Conservation (phyloP, 2,329 filamentous ascomycete species). For the Diaporthe longicolla region DNA sequence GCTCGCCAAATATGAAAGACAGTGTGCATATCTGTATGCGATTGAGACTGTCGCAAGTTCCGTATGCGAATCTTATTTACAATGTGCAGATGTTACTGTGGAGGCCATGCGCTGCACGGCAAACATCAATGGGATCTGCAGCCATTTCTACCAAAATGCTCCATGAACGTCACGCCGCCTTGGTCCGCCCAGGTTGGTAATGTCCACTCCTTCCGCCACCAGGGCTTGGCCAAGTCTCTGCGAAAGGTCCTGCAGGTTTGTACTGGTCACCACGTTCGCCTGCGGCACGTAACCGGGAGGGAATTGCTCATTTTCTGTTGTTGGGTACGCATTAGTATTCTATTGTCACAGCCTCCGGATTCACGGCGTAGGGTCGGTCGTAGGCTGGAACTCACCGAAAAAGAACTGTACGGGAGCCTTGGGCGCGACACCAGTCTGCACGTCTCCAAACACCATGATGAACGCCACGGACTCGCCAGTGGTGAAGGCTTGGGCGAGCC, state of each 20-base stretch:
- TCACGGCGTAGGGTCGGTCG: not conserved
- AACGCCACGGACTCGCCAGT: conserved; percentile 64
- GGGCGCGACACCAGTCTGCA: conserved; percentile 54
- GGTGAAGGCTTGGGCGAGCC: conserved; percentile 60
- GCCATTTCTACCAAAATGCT: not conserved
- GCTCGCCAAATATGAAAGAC: not conserved
- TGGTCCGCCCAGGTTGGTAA: conserved; percentile 13
- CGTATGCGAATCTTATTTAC: too few relatives aligned
- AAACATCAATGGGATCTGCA: too few relatives aligned
- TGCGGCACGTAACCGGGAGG: conserved; percentile 31
- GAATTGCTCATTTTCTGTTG: conserved; percentile 39
- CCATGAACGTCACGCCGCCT: conserved; percentile 18
- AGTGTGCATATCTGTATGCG: not conserved
- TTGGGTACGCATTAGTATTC: not conserved
- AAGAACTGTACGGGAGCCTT: conserved; percentile 58
- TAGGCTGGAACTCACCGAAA: conserved; percentile 53
- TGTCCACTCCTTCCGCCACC: conserved; percentile 28
- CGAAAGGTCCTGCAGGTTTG: conserved; percentile 27
- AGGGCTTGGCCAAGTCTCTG: conserved; percentile 30
- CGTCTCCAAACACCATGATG: conserved; percentile 63
- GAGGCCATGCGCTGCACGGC: too few relatives aligned
- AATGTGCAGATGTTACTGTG: too few relatives aligned
- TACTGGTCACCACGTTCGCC: conserved; percentile 16
- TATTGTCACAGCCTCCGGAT: too few relatives aligned
- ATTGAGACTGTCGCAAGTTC: not conserved